Percentiles rank a stretch among this genome's conserved stretches.
Evolutionary conservation across 78 protist species (phyloP).

Genomic region (Trichosphaerium sp.): DNA sequence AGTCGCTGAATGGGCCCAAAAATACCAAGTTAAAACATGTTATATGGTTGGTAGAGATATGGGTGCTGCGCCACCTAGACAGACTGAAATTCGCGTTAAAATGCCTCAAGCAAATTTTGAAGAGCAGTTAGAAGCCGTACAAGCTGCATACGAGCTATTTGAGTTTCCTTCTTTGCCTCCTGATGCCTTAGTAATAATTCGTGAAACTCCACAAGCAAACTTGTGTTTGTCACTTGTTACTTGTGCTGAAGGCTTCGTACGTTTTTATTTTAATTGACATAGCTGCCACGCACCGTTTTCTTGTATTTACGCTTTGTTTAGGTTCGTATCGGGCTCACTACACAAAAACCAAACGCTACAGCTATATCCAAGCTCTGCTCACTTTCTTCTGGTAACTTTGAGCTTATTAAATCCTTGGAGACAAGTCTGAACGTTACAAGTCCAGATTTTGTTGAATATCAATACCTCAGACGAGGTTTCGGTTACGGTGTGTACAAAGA

Average conservation of each 20-base stretch:
- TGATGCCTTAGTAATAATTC: constrained; percentile 16
- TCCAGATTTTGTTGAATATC: constrained; percentile 48
- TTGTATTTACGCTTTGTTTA: no score
- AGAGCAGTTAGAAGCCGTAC: constrained; percentile 35
- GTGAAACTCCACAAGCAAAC: not conserved
- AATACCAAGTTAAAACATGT: constrained; percentile 27
- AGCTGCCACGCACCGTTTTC: no score
- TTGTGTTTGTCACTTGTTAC: constrained; percentile 47
- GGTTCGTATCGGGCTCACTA: no score
- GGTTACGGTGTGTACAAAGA: constrained; percentile 63
- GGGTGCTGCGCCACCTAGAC: constrained; percentile 69
- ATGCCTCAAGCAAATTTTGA: not conserved
- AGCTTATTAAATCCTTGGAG: no score
- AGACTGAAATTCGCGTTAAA: constrained; percentile 45
- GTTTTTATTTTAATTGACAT: no score
- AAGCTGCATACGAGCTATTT: constrained; percentile 49
- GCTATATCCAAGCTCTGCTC: no score
- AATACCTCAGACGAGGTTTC: constrained; percentile 47
- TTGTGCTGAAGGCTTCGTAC: constrained; percentile 49
- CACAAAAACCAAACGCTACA: no score
- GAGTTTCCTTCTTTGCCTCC: constrained; percentile 50
- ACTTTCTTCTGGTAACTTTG: no score
- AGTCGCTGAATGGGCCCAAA: constrained; percentile 49
- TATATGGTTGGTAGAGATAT: constrained; percentile 53
- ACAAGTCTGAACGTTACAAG: constrained; percentile 8